Conservation (phyloP, 148 eudicot genomes). For the Polygonum aviculare region DNA sequence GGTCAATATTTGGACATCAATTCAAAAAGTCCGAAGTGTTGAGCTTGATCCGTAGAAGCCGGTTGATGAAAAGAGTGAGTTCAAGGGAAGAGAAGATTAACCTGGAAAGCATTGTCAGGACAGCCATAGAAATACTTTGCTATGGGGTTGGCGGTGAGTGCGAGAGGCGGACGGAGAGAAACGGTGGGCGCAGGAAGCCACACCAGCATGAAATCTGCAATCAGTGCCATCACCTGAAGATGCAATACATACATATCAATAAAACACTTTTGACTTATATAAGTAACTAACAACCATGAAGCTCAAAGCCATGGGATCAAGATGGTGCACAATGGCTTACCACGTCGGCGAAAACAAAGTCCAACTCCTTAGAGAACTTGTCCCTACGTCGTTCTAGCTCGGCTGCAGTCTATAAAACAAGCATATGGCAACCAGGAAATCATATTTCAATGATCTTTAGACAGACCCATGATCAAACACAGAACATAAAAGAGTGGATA, state of each 20-base stretch:
- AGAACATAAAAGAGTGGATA: too few species aligned
- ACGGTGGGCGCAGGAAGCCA: slow-evolving; percentile 97
- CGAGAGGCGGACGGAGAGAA: slow-evolving; percentile 68
- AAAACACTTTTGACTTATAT: not conserved
- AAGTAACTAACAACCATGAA: not conserved
- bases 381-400: slow-evolving; percentile 66
- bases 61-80: not conserved
- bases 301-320: not conserved
- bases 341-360: slow-evolving; percentile 89
- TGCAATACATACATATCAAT: not conserved
- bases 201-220: slow-evolving; percentile 96
- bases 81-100: slow-evolving; percentile 2
- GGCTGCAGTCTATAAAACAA: slow-evolving; percentile 58
- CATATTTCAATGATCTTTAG: not conserved
- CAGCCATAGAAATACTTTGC: slow-evolving; percentile 68
- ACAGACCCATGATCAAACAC: not conserved
- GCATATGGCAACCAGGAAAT: not conserved
- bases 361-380: slow-evolving; percentile 75
- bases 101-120: slow-evolving; percentile 97
- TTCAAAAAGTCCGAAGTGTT: too few species aligned
- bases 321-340: slow-evolving; percentile 30
- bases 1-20: not conserved
- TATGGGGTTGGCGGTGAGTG: slow-evolving; percentile 50
- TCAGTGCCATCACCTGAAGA: slow-evolving; percentile 82
- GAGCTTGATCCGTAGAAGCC: not conserved